Evolutionary conservation across 768 basidiomycete genomes (phyloP), one percentile per base, ranked within the genome.

Genomic region (Coprinopsis strossmayeri): DNA sequence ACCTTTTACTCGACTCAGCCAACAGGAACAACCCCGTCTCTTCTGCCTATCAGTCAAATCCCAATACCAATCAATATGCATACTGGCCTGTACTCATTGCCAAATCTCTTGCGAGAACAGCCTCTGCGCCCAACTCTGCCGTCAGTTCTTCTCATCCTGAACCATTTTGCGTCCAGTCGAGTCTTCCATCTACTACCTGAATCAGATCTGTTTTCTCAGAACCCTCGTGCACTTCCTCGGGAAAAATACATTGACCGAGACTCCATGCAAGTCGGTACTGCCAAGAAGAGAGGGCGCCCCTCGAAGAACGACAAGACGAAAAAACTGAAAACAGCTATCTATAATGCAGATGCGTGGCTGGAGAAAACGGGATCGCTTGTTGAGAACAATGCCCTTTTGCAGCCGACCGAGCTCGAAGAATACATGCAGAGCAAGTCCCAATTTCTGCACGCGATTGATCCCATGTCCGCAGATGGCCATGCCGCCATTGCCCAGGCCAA

Each of bases 1-100:
- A 77, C 79, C 2, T 83, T 90, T 55, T 79, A 78, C 59, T 69
- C 65, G 48, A 81, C 84, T 9, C 90, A 90, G 63, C 82, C 87
- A 12, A 68, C 70, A 9, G 63, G 67, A 9, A 71, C 77, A 2
- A 66, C 71, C 2, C 81, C 82, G 18, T 55, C 70, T 7, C 61
- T 89, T 26, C 68, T 76, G 58, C 55, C 61, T 20, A 54, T 78
- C n/a, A 59, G 63, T n/a, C 73, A 80, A 51, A 73, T 87, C 26
- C 73, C 77, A 7, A 74, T 90, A 21, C 74, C 84, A 12, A 66
- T 76, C 45, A 84, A 84, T 79, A 60, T 49, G 72, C 64, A 17
- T 18, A 20, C 39, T 37, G 21, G 27, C 27, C 40, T 25, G 49
- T 4, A 20, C 37, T 27, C 43, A 10, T 20, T 45, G 28, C 43